Evolutionary conservation across 176 grass and related monocot genomes (phyloP), one percentile per base, ranked within the genome.

Genomic region (Phragmites australis): DNA sequence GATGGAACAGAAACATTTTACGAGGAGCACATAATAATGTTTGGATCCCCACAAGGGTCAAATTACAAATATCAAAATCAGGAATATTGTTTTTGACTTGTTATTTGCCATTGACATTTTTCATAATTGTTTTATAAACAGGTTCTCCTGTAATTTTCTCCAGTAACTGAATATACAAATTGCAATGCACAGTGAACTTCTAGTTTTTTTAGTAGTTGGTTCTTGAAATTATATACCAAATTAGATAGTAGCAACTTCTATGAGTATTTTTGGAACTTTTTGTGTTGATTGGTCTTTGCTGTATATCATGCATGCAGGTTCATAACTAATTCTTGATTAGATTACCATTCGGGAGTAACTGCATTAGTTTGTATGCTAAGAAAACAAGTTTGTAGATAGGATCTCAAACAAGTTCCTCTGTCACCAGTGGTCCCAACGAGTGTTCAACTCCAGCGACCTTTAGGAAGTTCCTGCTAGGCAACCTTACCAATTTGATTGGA

Each of bases 241-340:
- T 1, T 69, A 26, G 39, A 46, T 26, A 15, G 6, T 13, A 42
- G 17, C 22, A 26, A 16, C 22, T 47, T 27, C n/a, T 46, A 2
- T 26, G 0, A 16, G 11, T 27, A 8, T n/a, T 42, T 66, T 47
- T 22, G 3, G 11, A 27, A 13, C 29, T 17, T 49, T 48, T 50
- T 30, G 2, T 72, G 39, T 73, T 18, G 30, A 59, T 60, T 73
- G 23, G 23, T 56, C 16, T 83, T 74, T 79, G 18, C 51, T 43
- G 6, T 12, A 41, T 87, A 70, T 60, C 9, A 67, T 50, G 67
- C 15, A 9, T 61, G 34, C 81, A 88, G 81, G 68, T 80, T 47
- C 68, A 65, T 59, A 34, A 62, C 22, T 55, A 75, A 15, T 69
- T 55, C 44, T 55, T 60, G 56, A 79, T 44, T 59, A 49, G 26